Evolutionary conservation across 2,329 filamentous ascomycete genomes (phyloP).

Genomic region (Macrophomina pseudophaseolina): DNA sequence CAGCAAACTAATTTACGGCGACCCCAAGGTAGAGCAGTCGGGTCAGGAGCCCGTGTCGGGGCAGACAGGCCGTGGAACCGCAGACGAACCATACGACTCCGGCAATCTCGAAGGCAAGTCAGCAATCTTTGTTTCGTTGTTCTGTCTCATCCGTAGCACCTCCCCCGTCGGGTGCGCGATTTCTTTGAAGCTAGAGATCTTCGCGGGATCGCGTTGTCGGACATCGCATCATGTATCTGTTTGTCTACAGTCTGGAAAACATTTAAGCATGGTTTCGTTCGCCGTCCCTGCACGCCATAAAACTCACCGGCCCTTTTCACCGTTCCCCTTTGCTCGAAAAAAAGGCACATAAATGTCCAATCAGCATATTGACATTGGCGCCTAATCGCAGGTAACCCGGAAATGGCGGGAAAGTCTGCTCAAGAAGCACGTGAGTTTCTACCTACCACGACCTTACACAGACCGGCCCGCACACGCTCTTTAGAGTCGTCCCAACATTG

Average conservation of each 20-base stretch:
- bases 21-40: conserved; percentile 39
- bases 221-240: not conserved
- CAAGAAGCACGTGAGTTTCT: not conserved
- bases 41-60: conserved; percentile 75
- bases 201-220: not conserved
- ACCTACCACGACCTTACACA: not conserved
- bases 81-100: conserved; percentile 76
- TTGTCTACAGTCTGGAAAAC: not conserved
- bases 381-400: conserved; percentile 4
- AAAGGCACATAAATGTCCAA: not conserved
- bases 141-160: not conserved
- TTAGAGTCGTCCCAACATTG: not conserved
- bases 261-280: not conserved
- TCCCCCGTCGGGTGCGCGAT: no score
- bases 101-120: conserved; percentile 70
- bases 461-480: not conserved
- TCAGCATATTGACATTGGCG: not conserved
- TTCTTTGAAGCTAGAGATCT: no score
- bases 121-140: conserved; percentile 1
- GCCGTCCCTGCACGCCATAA: no score
- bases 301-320: not conserved
- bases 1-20: conserved; percentile 46
- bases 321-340: not conserved
- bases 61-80: conserved; percentile 67
- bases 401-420: conserved; percentile 19